Base-by-base conservation (phyloP, 73 alveolate genomes). In the Tetrahymena borealis region DNA sequence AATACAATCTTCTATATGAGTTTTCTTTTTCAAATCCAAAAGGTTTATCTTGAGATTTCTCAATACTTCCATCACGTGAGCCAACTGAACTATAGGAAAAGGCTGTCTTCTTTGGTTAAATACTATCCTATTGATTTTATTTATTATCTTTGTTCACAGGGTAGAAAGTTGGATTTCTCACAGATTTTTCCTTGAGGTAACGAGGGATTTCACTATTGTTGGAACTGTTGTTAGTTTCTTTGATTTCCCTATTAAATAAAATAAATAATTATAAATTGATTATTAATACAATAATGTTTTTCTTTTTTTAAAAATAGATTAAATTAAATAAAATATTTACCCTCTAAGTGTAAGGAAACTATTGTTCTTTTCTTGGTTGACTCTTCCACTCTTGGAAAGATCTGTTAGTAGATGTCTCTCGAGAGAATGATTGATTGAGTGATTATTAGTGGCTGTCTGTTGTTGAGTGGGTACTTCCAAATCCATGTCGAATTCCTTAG, bases 321-420 rank as follows among this genome's bases (percentile, higher is more conserved):
- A 20, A 60, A n/a, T 60, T 13, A 42, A 42, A 40, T 40, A 16
- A 20, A 60, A 7, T 60, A 60, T n/a, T 60, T 60, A 60, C 85
- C 85, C 85, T 60, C 85, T 60, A 60, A 60, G 85, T 1, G 85
- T 24, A 20, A 60, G 85, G 85, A 60, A 60, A 60, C 28, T 60
- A n/a, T 60, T 60, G 13, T 32, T 60, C 28, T 60, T 60, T 60
- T 60, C 85, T 60, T 60, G 85, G 85, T 60, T 60, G 10, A 60
- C 85, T 35, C 85, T 60, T 13, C 85, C 85, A 60, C 85, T 60
- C 85, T 60, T 60, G 28, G 85, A 60, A 60, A 60, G 85, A 60
- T 60, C 85, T 60, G 85, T 60, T 60, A 60, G 85, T 13, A 60
- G 85, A n/a, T 60, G 85, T 60, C 85, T 60, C 85, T 60, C 85